Evolutionary conservation across 768 basidiomycete genomes (phyloP), one percentile per base, ranked within the genome.

Genomic region (Agrocybe pediades): DNA sequence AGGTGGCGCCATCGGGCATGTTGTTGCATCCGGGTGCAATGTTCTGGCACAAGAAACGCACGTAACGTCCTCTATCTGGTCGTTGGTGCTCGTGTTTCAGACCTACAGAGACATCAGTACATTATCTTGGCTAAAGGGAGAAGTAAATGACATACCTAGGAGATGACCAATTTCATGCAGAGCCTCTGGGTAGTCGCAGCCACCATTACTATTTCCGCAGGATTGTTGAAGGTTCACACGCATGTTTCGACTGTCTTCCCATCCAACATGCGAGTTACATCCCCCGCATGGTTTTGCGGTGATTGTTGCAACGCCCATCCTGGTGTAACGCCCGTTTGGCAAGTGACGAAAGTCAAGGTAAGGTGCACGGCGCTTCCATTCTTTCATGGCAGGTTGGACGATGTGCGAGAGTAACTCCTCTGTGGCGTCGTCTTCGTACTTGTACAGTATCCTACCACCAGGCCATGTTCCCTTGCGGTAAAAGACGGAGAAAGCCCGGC

Each of bases 71-170:
- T 17, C 49, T 9, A 17, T 50, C 49, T 5, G 6, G 16, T 17
- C 49, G 15, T 21, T 50, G 49, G 41, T 50, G 49, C 19, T 50
- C 49, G 29, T 50, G 49, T 27, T 41, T 29, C 8, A 50, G 49
- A 3, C 49, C 49, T 50, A 9, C 4, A 49, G 11, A 8, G 39
- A 39, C 24, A 20, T 4, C 8, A 11, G 20, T 9, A 49, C 8
- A 19, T 5, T 25, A 23, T 23, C 7, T 24, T 16, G 26, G 11
- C 24, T 9, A 9, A 2, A 25, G 16, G 5, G 6, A 3, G 40
- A 19, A 29, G 13, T n/a, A 11, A 21, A 4, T 4, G 17, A n/a
- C 40, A 29, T 19, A 50, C 49, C 49, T 1, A 50, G 49, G 15
- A 50, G 8, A 20, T 50, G 49, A 2, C 49, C 49, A 50, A 50